Base-by-base conservation (phyloP, 75 land plant species). In the Ceratopteris richardii region DNA sequence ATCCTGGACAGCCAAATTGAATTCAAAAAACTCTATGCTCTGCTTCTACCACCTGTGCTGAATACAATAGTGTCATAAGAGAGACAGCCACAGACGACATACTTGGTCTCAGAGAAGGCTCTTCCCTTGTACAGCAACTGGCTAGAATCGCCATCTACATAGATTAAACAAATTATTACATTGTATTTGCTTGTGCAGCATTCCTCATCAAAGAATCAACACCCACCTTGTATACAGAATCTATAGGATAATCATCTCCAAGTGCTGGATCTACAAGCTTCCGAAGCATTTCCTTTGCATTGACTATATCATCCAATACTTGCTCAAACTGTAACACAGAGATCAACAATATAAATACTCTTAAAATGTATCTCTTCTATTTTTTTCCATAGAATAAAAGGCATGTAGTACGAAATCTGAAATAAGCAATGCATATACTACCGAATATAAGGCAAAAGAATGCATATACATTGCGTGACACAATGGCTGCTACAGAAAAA, bases 21-120 rank as follows among this genome's bases (percentile, higher is more conserved):
- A n/a, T n/a, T n/a, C n/a, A n/a, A n/a, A n/a, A n/a, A n/a, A n/a
- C n/a, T n/a, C 37, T 9, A 52, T 52, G 54, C 9, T 52, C 54
- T 26, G 54, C 23, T 18, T 83, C 90, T 85, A 86, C 81, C 23
- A 81, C 90, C 59, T 86, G 86, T 5, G 86, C 83, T 36, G 80
- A 5, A 4, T 85, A 79, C 0, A 87, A 83, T 29, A 94, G 72
- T 3, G 96, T 86, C 99, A 94, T 86, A 24, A 94, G 65, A 1
- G 96, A 83, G 11, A 94, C 99, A 55, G 86, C 99, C 3, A 79
- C 77, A 0, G 74, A 71, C 66, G 96, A 69, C 99, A 94, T 94
- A 21, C 64, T 82, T 1, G 99, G 99, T 46, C 99, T 66, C 30
- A 74, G 43, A 44, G 74, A 77, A 18, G 96, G 88, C 43, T 76